These are phyloP conservation scores for Plenodomus tracheiphilus DNA, from an alignment of 2,329 filamentous ascomycete species.

Conservation along the genomic window DNA sequence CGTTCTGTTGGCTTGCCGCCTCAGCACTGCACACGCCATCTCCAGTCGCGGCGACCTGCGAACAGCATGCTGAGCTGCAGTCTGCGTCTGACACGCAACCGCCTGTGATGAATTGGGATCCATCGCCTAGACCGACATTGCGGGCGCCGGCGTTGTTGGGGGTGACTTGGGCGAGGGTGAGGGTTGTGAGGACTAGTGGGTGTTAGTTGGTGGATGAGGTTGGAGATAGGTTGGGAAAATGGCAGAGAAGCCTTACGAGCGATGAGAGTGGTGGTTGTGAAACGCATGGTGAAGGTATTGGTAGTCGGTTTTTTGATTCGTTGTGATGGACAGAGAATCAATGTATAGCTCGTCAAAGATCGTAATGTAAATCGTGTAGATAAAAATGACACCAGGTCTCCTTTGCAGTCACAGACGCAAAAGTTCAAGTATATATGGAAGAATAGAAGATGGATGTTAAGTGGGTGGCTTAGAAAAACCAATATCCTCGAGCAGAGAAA, in stretches of 20 bases:
- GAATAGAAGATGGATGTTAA: slow-evolving; percentile 5
- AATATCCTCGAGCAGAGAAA: too few species aligned
- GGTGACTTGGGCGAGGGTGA: slow-evolving; percentile 22
- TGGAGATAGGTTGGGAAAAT: not conserved
- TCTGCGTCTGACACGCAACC: slow-evolving; percentile 35
- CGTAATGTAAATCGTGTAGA: slow-evolving; percentile 7
- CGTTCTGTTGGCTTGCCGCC: slow-evolving; percentile 32
- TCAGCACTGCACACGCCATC: slow-evolving; percentile 34
- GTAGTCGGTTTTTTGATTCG: slow-evolving; percentile 6
- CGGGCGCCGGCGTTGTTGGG: slow-evolving; percentile 32
- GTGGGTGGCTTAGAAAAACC: not conserved
- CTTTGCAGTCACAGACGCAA: slow-evolving; percentile 36
- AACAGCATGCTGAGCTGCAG: slow-evolving; percentile 33
- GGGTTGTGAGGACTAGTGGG: slow-evolving; percentile 9
- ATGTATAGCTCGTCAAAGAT: not conserved
- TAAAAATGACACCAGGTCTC: slow-evolving; percentile 38
- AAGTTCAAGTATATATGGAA: slow-evolving; percentile 13
- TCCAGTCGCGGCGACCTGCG: slow-evolving; percentile 21
- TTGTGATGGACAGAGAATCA: too few species aligned
- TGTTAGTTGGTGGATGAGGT: not conserved
- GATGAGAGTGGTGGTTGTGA: slow-evolving; percentile 18
- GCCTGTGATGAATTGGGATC: slow-evolving; percentile 37
- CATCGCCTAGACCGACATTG: slow-evolving; percentile 32
- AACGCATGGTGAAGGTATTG: slow-evolving; percentile 25
- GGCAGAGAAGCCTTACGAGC: slow-evolving; percentile 5